Evolutionary conservation across 2,329 filamentous ascomycete genomes (phyloP), one percentile per base, ranked within the genome.

Genomic region (Ophiobolus disseminans): DNA sequence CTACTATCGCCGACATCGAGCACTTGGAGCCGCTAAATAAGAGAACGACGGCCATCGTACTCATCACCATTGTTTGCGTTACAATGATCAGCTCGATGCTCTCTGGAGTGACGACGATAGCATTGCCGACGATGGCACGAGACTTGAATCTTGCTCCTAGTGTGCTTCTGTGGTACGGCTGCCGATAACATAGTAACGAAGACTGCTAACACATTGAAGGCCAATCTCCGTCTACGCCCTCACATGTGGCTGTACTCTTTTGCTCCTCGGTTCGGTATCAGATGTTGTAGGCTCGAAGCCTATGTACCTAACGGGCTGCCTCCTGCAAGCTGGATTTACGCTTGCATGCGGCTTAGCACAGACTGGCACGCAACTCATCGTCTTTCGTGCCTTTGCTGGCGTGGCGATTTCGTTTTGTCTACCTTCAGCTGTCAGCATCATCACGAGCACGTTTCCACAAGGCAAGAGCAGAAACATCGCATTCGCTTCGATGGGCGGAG

Each of bases 381-480:
- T 77, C 0, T 79, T 81, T 50, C 75, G 79, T 8, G 76, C 74
- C 0, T 68, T 78, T 1, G 73, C 73, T 36, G 79, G 78, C 2
- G 57, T 81, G 17, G 76, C 76, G 0, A 69, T 77, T 1, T 76
- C 78, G 0, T 74, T 81, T 45, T 77, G 76, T 54, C 64, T 82
- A 8, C 80, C 81, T 0, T 76, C 76, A 0, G 76, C 79, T 0
- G 76, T 83, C 0, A 74, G 73, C 37, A 75, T 82, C 38, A 76
- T 83, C 47, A 78, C 79, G 0, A 73, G 68, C 25, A 75, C 73
- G 1, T 75, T 81, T 21, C 75, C 77, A 1, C 61, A 70, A n/a
- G 80, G 79, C 1, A 75, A 73, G 51, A 62, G 70, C 19, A 71
- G 81, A 3, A 83, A 84, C 51, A 66, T 82, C 8, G 80, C 75